phyloP scores from a whole-genome alignment of 2,329 filamentous ascomycete species.

The Stagonosporopsis chrysanthemi region DNA sequence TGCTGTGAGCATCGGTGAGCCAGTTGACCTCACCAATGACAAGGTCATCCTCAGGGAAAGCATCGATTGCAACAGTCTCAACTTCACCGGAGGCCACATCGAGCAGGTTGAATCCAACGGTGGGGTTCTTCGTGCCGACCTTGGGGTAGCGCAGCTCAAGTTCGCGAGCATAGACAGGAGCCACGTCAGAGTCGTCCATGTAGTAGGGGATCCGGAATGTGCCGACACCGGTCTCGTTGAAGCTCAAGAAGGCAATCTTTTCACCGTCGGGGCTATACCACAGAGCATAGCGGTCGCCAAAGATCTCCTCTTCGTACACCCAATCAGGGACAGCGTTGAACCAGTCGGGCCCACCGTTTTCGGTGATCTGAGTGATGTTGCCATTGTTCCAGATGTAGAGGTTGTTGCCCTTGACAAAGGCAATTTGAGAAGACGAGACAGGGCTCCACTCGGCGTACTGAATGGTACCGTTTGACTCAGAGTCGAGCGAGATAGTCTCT shows the following conservation, averaged over 20 bases:
- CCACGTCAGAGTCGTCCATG: conserved; percentile 64
- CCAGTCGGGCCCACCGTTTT: conserved; percentile 65
- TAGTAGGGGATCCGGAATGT: conserved; percentile 73
- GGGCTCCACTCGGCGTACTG: conserved; percentile 72
- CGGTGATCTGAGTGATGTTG: conserved; percentile 64
- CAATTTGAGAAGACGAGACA: conserved; percentile 62
- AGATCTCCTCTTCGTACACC: conserved; percentile 68
- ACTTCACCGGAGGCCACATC: conserved; percentile 58
- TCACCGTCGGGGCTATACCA: conserved; percentile 66
- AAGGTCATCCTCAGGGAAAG: conserved; percentile 66
- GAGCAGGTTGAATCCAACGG: conserved; percentile 67
- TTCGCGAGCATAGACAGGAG: conserved; percentile 68
- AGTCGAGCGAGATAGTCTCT: conserved; percentile 62
- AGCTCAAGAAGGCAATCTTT: conserved; percentile 63
- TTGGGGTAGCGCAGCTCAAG: conserved; percentile 73
- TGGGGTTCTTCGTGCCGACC: conserved; percentile 72
- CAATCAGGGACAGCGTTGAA: conserved; percentile 72
- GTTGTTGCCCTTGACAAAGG: conserved; percentile 72
- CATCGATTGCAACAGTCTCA: conserved; percentile 60
- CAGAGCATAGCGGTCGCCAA: conserved; percentile 59
- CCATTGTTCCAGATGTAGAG: conserved; percentile 67
- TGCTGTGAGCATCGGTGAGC: conserved; percentile 68
- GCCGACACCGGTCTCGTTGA: conserved; percentile 71
- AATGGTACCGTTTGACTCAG: conserved; percentile 68
- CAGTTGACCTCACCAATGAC: conserved; percentile 73